Percentiles rank a stretch among this genome's conserved stretches.
phyloP scores from a whole-genome alignment of 192 early-diverging fungal species.

The Mortierella claussenii region DNA sequence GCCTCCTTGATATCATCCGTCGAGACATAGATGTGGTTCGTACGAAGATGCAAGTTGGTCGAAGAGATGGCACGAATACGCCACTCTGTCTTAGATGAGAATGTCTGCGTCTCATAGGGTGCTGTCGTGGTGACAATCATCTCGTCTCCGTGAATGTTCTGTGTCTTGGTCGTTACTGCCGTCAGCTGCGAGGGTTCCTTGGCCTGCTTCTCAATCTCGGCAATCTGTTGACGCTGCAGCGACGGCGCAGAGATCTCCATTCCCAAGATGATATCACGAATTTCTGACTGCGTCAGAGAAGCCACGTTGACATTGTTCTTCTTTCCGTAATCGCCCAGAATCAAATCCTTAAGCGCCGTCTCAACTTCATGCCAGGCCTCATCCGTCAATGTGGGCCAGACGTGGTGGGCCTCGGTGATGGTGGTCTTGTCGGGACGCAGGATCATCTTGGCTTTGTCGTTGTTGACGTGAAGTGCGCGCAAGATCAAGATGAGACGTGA shows the following conservation, averaged over 20 bases:
- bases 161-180: conserved; percentile 95
- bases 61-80: conserved; percentile 97
- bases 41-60: conserved; percentile 94
- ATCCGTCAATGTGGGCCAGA: conserved; percentile 97
- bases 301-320: conserved; percentile 99
- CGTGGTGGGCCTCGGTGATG: conserved; percentile 94
- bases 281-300: conserved; percentile 95
- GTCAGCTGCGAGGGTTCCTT: conserved; percentile 93
- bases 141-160: conserved; percentile 97
- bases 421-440: conserved; percentile 94
- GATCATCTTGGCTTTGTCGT: conserved; percentile 97
- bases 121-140: conserved; percentile 98
- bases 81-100: conserved; percentile 99
- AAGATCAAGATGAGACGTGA: conserved; percentile 96
- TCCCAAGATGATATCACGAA: conserved; percentile 98
- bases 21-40: conserved; percentile 96
- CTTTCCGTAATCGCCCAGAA: conserved; percentile 98
- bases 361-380: conserved; percentile 99
- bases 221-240: conserved; percentile 95
- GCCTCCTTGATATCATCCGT: conserved; percentile 96
- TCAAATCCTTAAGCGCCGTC: conserved; percentile 94
- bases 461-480: conserved; percentile 97
- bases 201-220: conserved; percentile 97
- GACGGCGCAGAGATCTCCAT: conserved; percentile 99
- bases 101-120: conserved; percentile 96